Percentiles rank a stretch among this genome's conserved stretches.
Conservation (phyloP, 192 early-diverging fungal genomes). For the Linnemannia exigua region DNA sequence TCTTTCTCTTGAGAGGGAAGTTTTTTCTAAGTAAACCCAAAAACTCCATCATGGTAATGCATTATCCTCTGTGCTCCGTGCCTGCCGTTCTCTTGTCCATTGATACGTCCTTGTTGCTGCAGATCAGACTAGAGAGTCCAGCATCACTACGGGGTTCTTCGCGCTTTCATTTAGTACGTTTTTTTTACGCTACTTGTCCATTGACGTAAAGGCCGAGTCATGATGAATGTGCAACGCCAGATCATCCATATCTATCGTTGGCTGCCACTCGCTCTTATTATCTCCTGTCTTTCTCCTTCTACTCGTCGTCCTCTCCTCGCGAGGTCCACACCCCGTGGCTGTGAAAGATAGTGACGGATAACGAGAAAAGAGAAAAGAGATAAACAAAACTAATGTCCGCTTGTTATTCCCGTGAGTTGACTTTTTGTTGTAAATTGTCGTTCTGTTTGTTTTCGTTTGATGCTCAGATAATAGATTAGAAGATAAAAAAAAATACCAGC, state of each 20-base stretch:
- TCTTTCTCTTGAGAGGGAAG: no score
- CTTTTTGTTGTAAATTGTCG: slow-evolving; percentile 4
- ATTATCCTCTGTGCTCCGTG: not conserved
- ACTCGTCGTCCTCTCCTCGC: not conserved
- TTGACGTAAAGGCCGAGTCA: not conserved
- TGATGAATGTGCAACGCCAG: not conserved
- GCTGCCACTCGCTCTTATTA: not conserved
- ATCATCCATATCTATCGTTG: not conserved
- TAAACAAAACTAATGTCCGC: not conserved
- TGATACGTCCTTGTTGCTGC: not conserved
- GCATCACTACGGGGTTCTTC: not conserved
- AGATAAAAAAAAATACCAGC: not conserved
- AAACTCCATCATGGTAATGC: not conserved
- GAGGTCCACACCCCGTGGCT: no score
- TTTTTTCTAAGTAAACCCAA: no score
- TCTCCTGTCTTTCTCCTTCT: not conserved
- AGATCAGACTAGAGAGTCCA: not conserved
- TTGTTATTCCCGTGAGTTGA: not conserved
- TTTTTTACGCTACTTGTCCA: not conserved
- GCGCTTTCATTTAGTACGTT: not conserved
- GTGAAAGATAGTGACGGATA: not conserved
- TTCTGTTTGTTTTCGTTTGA: slow-evolving; percentile 4
- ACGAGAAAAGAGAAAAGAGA: not conserved
- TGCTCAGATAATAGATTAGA: not conserved
- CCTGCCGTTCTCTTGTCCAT: not conserved